phyloP scores from a whole-genome alignment of 306 rosid species.

The Lagenaria siceraria region DNA sequence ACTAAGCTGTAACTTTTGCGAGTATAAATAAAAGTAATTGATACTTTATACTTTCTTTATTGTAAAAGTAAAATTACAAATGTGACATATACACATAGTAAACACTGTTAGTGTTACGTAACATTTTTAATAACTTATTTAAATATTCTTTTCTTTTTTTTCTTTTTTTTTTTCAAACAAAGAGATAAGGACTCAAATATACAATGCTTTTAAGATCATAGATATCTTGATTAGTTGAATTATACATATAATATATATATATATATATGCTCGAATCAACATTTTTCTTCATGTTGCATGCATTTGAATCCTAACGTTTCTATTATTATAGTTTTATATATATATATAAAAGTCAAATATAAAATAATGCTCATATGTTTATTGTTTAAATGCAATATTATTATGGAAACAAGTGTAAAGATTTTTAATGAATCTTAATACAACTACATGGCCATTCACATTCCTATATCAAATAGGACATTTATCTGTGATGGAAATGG shows the following conservation, averaged over 20 bases:
- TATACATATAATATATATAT: too few relatives aligned
- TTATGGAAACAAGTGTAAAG: background rate
- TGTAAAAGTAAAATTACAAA: background rate
- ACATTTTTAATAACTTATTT: background rate
- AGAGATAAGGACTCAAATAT: background rate
- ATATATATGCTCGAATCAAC: background rate
- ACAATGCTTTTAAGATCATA: background rate
- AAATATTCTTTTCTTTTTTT: background rate
- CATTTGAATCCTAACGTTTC: background rate
- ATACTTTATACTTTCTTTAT: background rate
- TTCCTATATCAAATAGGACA: background rate
- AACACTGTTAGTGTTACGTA: background rate
- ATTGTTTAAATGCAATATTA: background rate
- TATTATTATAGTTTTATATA: background rate
- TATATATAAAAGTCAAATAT: background rate
- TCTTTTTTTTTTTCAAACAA: background rate
- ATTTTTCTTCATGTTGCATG: background rate
- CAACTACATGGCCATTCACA: background rate
- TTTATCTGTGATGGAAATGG: too few relatives aligned
- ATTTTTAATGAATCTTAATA: background rate
- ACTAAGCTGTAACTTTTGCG: background rate
- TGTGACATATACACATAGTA: background rate
- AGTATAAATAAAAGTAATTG: background rate
- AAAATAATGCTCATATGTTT: background rate
- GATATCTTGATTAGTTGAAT: background rate